Conservation (phyloP, 495 filamentous ascomycete species). For the Penicillium taxi region DNA sequence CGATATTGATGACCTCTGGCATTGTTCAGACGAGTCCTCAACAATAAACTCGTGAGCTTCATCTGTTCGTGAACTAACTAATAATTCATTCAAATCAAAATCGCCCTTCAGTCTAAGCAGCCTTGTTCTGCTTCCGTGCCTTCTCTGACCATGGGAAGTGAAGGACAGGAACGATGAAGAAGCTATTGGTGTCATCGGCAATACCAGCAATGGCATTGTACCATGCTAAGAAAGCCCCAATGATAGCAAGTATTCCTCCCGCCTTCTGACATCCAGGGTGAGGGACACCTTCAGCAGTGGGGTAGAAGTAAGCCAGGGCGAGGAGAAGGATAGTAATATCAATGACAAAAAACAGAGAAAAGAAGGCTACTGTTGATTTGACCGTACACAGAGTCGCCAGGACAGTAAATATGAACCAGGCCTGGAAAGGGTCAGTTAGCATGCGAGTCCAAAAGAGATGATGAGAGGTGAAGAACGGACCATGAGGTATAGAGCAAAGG, state of each 20-base stretch:
- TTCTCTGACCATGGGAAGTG: slow-evolving; percentile 79
- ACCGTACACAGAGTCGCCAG: slow-evolving; percentile 74
- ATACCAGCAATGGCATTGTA: slow-evolving; percentile 88
- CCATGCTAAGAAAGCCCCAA: slow-evolving; percentile 82
- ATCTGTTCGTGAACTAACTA: no score
- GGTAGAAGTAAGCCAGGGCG: slow-evolving; percentile 53
- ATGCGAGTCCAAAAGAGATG: neutral
- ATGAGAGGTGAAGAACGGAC: slow-evolving; percentile 28
- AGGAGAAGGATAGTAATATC: slow-evolving; percentile 80
- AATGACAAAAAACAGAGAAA: slow-evolving; percentile 77
- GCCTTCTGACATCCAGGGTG: slow-evolving; percentile 51
- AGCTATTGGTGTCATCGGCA: slow-evolving; percentile 68
- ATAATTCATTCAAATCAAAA: no score
- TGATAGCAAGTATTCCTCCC: slow-evolving; percentile 71
- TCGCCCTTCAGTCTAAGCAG: neutral
- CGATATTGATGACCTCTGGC: no score
- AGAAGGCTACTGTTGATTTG: slow-evolving; percentile 86
- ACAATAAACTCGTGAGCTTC: no score
- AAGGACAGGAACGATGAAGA: slow-evolving; percentile 80
- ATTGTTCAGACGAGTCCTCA: no score
- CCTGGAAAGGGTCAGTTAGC: slow-evolving; percentile 26
- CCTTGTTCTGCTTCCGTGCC: neutral
- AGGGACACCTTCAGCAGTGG: slow-evolving; percentile 29
- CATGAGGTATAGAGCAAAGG: slow-evolving; percentile 71
- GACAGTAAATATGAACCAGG: slow-evolving; percentile 89